Base-by-base conservation (phyloP, 352 stramenopile species). In the Phytopythium mirpurense region DNA sequence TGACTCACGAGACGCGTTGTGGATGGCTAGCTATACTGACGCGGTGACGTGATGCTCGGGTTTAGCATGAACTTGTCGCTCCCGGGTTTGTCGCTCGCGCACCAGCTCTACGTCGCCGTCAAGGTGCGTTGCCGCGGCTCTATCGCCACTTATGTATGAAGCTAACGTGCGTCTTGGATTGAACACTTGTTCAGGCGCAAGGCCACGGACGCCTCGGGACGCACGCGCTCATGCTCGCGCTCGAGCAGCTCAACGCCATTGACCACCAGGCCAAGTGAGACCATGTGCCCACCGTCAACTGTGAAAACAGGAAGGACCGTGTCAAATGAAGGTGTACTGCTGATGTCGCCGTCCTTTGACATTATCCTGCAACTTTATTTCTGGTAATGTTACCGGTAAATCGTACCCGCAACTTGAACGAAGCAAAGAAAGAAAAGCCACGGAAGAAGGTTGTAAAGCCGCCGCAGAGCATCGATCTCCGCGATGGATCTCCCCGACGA, bases 51-150 rank as follows among this genome's bases (percentile, higher is more conserved):
- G 3, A n/a, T 31, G 40, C 40, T 29, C 40, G 1, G 11, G 0
- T 5, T 2, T 59, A 85, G 76, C 15, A 95, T 96, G 87, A 88
- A 90, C 54, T 49, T 96, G 45, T 88, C 83, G 45, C 75, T 96
- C 34, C 87, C 86, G 26, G 87, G 87, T 2, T 61, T 96, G 18
- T 75, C 83, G 12, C 72, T 96, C 18, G 85, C 87, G n/a, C 84
- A 95, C 58, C 86, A 96, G 58, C 55, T 96, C 11, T 96, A 95
- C 56, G 57, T 94, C 31, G 83, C 83, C 5, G 80, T 92, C 47
- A 88, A 91, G 71, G 74, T 82, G 35, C 21, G 12, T 23, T 10
- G 12, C 61, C 23, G 5, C 49, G 21, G n/a, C 31, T 49, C n/a
- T 18, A 26, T 11, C 23, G n/a, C 32, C 5, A 14, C 15, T 29